These are phyloP conservation scores for Phoma sp. DNA, from an alignment of 2,329 filamentous ascomycete species.

Conservation along the genomic window DNA sequence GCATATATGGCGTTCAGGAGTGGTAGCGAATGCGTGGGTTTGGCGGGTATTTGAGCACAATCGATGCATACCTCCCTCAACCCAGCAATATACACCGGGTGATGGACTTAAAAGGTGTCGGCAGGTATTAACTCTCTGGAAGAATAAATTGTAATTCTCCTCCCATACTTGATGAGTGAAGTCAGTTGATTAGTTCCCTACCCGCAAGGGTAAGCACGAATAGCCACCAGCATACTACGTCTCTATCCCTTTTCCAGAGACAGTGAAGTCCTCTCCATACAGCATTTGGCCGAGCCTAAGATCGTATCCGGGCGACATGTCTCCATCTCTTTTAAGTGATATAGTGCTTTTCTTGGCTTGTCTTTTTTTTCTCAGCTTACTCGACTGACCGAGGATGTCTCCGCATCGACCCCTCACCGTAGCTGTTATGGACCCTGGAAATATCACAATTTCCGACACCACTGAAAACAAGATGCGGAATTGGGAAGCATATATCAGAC, in stretches of 20 bases:
- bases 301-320: too few species aligned
- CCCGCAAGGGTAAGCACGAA: too few species aligned
- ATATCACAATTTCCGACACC: too few species aligned
- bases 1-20: conserved; percentile 16
- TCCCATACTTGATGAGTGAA: too few species aligned
- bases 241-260: too few species aligned
- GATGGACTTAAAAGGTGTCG: conserved; percentile 8
- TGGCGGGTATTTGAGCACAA: conserved; percentile 9
- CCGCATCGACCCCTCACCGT: conserved; percentile 15
- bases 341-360: too few species aligned
- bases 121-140: conserved; percentile 1
- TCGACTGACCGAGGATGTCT: conserved; percentile 14
- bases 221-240: too few species aligned
- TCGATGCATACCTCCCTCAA: conserved; percentile 5
- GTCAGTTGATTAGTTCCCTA: too few species aligned
- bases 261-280: too few species aligned
- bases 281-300: too few species aligned
- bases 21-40: conserved; percentile 1
- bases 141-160: conserved; percentile 1
- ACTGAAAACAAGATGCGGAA: not conserved
- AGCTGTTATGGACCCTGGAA: not conserved
- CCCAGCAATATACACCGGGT: conserved; percentile 5
- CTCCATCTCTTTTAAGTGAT: too few species aligned
- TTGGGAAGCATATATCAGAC: too few species aligned
- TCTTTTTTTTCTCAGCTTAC: not conserved